Percentiles rank a stretch among this genome's conserved stretches.
These are phyloP conservation scores for Malassezia yamatoensis DNA, from an alignment of 1,284 basidiomycete genomes.

Conservation along the genomic window DNA sequence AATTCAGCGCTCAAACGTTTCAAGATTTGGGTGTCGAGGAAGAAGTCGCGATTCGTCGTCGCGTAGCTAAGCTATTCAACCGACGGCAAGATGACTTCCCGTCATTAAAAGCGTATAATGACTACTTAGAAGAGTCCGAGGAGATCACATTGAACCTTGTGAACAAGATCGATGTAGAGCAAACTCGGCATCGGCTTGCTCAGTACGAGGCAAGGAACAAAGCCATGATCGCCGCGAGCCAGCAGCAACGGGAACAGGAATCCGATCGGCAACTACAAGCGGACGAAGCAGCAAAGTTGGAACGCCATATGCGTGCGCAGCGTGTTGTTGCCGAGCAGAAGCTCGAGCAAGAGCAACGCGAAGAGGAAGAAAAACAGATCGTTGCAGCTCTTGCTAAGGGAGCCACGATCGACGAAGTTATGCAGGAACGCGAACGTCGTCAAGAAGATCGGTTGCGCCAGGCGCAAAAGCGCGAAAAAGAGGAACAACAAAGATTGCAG, in stretches of 20 bases:
- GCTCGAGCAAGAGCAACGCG: constrained; percentile 24
- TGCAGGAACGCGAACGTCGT: constrained; percentile 24
- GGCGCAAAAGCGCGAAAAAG: constrained; percentile 7
- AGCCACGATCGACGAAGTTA: constrained; percentile 27
- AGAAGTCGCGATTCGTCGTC: constrained; percentile 76
- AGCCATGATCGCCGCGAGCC: constrained; percentile 25
- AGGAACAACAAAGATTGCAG: constrained; percentile 20
- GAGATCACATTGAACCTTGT: constrained; percentile 95
- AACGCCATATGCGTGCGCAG: constrained; percentile 28
- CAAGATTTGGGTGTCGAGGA: constrained; percentile 93
- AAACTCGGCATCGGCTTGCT: constrained; percentile 73
- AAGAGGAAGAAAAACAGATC: constrained; percentile 33
- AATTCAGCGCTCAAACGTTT: constrained; percentile 92
- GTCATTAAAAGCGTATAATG: constrained; percentile 74
- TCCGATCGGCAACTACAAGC: constrained; percentile 24
- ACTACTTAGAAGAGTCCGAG: constrained; percentile 92
- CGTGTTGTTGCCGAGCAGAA: constrained; percentile 32
- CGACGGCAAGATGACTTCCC: constrained; percentile 82
- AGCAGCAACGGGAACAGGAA: constrained; percentile 29
- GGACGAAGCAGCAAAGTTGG: constrained; percentile 28
- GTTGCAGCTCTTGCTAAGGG: constrained; percentile 34
- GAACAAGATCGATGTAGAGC: constrained; percentile 72
- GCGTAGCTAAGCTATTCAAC: constrained; percentile 74
- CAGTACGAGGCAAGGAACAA: constrained; percentile 57
- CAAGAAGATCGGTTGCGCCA: constrained; percentile 12